Conservation (phyloP, 2,329 filamentous ascomycete genomes). For the Colletotrichum somersetense region DNA sequence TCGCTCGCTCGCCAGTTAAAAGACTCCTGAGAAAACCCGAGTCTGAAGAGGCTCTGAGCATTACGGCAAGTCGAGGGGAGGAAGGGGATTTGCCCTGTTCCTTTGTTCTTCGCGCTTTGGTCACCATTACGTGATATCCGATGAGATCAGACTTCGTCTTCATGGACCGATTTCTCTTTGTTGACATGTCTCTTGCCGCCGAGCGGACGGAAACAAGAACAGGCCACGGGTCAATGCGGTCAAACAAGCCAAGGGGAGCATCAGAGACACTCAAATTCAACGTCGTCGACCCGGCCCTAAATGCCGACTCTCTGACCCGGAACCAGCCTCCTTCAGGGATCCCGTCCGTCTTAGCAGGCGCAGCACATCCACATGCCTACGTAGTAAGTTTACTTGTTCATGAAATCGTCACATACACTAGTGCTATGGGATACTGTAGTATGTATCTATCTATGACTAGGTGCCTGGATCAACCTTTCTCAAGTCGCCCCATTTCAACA, state of each 20-base stretch:
- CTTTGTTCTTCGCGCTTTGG: neutral
- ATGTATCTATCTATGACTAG: too few species aligned
- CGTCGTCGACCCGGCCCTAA: conserved; percentile 21
- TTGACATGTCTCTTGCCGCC: conserved; percentile 11
- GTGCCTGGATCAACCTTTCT: neutral
- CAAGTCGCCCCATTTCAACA: neutral
- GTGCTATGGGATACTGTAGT: too few species aligned
- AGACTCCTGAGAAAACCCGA: neutral
- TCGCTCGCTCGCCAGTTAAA: neutral
- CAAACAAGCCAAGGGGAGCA: neutral
- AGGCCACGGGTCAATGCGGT: neutral
- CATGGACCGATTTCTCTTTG: neutral
- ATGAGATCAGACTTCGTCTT: neutral
- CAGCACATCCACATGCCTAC: too few species aligned
- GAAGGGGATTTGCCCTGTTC: neutral
- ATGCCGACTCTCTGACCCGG: conserved; percentile 34
- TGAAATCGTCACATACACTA: too few species aligned
- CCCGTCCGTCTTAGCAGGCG: neutral
- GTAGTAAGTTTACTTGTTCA: too few species aligned
- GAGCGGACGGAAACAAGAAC: neutral
- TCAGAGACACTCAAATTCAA: conserved; percentile 19
- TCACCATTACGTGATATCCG: neutral
- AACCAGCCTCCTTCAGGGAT: neutral
- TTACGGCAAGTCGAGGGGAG: neutral
- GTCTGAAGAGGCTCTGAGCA: neutral